These are phyloP conservation scores for Russula sp. DNA, from an alignment of 768 basidiomycete species.

Conservation along the genomic window DNA sequence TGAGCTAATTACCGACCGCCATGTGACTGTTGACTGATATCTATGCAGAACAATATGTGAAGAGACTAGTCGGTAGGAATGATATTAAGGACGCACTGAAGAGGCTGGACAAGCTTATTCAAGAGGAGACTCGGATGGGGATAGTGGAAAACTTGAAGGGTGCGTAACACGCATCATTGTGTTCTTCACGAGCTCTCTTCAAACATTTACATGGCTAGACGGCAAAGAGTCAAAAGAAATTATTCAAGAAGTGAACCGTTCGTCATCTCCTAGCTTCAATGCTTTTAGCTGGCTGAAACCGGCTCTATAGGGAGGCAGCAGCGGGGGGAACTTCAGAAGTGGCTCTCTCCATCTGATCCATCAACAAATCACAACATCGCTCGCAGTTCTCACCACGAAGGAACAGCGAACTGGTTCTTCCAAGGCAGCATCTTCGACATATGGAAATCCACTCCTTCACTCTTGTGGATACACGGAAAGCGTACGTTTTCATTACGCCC, in stretches of 20 bases:
- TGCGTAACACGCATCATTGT: neutral
- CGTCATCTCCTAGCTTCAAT: neutral
- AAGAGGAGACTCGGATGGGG: neutral
- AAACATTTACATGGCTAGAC: neutral
- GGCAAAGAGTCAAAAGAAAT: neutral
- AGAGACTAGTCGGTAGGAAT: neutral
- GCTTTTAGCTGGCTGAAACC: neutral
- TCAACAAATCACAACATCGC: neutral
- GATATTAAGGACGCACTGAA: neutral
- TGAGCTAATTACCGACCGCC: neutral
- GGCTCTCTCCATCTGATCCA: conserved; percentile 4
- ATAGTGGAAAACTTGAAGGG: neutral
- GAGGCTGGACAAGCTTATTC: neutral
- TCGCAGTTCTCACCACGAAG: neutral
- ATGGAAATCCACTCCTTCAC: neutral
- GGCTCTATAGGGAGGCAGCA: neutral
- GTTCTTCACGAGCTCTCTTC: neutral
- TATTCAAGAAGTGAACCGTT: neutral
- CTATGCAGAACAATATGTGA: neutral
- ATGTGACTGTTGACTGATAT: neutral
- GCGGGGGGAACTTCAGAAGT: neutral
- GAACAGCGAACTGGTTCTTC: conserved; percentile 1
- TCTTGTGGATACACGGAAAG: neutral
- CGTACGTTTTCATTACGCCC: neutral
- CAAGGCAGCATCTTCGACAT: neutral